Percentiles rank a stretch among this genome's conserved stretches.
phyloP scores from a whole-genome alignment of 441 rosid genomes.

The Sinapis alba region DNA sequence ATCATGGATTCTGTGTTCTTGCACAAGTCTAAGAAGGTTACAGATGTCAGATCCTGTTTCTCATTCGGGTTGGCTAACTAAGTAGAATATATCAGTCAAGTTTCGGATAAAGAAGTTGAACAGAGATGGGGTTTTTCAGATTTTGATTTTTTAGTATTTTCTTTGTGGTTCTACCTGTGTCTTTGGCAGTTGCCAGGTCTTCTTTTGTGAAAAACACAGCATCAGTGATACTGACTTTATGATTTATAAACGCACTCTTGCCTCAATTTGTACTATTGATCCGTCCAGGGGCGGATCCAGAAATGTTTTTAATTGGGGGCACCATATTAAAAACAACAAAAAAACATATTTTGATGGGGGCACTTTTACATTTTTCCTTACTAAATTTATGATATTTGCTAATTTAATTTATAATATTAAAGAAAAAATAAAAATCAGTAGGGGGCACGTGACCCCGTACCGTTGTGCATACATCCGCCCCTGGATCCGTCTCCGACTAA shows the following conservation, averaged over 20 bases:
- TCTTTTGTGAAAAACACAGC: background rate
- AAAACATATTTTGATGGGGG: no score
- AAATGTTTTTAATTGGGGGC: no score
- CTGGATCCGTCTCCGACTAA: no score
- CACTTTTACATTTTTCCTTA: no score
- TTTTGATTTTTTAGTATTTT: background rate
- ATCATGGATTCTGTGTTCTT: background rate
- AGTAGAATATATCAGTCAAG: background rate
- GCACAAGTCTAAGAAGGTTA: constrained; percentile 13
- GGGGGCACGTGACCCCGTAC: no score
- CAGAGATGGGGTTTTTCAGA: background rate
- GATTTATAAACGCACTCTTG: background rate
- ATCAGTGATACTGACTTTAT: background rate
- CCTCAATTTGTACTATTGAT: background rate
- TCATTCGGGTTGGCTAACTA: background rate
- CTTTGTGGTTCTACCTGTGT: background rate
- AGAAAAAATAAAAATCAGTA: no score
- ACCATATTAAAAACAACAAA: no score
- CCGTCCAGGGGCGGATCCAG: no score
- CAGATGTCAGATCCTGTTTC: constrained; percentile 2
- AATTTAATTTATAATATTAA: no score
- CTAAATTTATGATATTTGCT: no score
- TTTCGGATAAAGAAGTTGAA: background rate
- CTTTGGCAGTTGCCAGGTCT: background rate
- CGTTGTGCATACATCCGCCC: no score